A percentile compares a stretch with the other conserved stretches of the same genome.
Evolutionary conservation across 192 early-diverging fungal species (phyloP).

Genomic region (Coemansia furcata): DNA sequence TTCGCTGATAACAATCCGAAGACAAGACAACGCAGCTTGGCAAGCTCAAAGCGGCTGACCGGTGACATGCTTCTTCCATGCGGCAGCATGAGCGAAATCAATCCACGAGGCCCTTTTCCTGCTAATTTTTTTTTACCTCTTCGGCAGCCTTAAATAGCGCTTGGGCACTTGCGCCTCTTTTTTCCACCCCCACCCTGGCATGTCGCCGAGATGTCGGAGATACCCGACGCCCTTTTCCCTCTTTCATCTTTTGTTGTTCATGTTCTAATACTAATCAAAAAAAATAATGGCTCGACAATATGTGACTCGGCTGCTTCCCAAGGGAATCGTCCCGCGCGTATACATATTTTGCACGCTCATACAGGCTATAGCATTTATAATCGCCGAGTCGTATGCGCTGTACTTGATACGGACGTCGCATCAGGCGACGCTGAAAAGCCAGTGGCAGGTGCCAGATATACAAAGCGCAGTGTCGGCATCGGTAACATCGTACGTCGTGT

Average conservation of each 20-base stretch:
- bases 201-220: not conserved
- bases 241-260: not conserved
- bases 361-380: constrained; percentile 36
- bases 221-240: not conserved
- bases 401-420: constrained; percentile 23
- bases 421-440: constrained; percentile 2
- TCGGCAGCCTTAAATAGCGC: not conserved
- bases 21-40: not conserved
- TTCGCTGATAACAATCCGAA: not conserved
- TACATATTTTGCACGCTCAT: constrained; percentile 26
- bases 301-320: constrained; percentile 15
- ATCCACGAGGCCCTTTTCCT: constrained; percentile 1
- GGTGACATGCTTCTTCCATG: not conserved
- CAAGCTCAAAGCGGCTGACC: not conserved
- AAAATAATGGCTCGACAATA: not conserved
- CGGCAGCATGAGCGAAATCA: constrained; percentile 1
- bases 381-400: constrained; percentile 43
- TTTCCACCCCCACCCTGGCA: not conserved
- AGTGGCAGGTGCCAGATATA: constrained; percentile 38
- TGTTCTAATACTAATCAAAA: not conserved
- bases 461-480: constrained; percentile 37
- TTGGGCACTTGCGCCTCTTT: not conserved
- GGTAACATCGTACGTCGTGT: constrained; percentile 43
- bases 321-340: constrained; percentile 21
- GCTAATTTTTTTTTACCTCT: not conserved